Conservation (phyloP, 1,284 basidiomycete species). For the Marasmius fiardii region DNA sequence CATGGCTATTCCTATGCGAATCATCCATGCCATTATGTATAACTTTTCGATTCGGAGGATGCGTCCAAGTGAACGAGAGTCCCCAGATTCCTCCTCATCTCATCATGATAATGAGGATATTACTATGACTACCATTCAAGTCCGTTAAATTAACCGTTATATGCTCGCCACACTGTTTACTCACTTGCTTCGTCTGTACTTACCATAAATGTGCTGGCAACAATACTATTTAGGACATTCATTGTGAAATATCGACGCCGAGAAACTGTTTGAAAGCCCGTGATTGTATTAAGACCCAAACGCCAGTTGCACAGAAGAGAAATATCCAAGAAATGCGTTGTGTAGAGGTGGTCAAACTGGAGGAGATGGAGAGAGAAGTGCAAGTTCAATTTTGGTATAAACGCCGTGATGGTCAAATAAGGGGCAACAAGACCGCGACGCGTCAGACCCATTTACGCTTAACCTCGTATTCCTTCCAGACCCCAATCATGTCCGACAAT, state of each 20-base stretch:
- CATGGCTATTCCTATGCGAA: constrained; percentile 36
- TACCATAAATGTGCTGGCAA: constrained; percentile 33
- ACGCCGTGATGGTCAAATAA: constrained; percentile 18
- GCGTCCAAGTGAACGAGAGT: constrained; percentile 4
- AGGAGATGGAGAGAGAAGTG: constrained; percentile 2
- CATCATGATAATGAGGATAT: constrained; percentile 23
- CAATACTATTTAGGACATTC: constrained; percentile 26
- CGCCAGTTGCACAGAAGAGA: neutral
- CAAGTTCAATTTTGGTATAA: constrained; percentile 6
- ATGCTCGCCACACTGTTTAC: constrained; percentile 25
- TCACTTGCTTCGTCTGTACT: constrained; percentile 31
- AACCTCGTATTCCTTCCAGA: constrained; percentile 28
- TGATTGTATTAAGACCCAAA: neutral
- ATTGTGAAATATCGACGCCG: neutral
- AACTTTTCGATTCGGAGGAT: neutral
- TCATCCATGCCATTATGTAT: constrained; percentile 15
- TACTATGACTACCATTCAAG: constrained; percentile 38
- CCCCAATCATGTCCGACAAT: constrained; percentile 63
- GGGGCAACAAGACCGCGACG: constrained; percentile 51
- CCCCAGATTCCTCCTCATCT: constrained; percentile 4
- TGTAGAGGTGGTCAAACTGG: neutral
- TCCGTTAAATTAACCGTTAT: constrained; percentile 34
- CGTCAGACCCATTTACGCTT: constrained; percentile 49
- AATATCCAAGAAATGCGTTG: neutral
- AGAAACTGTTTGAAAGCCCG: neutral